Percentiles rank a stretch among this genome's conserved stretches.
phyloP scores from a whole-genome alignment of 345 rosid species.

The Fremontodendron californicum region DNA sequence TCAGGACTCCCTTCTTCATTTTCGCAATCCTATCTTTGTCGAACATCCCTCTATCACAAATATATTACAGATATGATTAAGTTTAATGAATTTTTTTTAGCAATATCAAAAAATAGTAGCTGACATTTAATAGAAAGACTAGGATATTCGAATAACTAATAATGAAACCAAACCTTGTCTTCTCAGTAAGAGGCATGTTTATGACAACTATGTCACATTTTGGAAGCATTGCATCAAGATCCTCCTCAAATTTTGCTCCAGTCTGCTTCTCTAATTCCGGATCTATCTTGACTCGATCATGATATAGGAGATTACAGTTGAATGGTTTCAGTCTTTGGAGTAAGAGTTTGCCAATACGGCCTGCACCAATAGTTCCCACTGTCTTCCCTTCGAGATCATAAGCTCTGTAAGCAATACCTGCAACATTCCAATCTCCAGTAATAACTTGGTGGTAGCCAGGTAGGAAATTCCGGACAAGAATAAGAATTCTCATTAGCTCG shows the following conservation, averaged over 20 bases:
- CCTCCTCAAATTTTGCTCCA: conserved; percentile 78
- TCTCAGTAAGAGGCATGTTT: conserved; percentile 86
- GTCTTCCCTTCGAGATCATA: conserved; percentile 98
- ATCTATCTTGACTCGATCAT: conserved; percentile 74
- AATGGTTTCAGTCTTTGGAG: conserved; percentile 90
- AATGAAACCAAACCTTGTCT: conserved; percentile 50
- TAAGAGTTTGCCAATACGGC: conserved; percentile 82
- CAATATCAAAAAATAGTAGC: not conserved
- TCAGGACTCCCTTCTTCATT: conserved; percentile 80
- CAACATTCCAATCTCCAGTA: conserved; percentile 93
- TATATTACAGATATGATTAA: not conserved
- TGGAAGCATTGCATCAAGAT: conserved; percentile 75
- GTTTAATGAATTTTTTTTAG: not conserved
- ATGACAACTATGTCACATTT: conserved; percentile 80
- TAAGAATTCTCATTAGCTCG: conserved; percentile 90
- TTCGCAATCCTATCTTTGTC: conserved; percentile 71
- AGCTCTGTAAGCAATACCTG: conserved; percentile 73
- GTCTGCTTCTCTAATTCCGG: conserved; percentile 60
- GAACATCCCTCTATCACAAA: conserved; percentile 61
- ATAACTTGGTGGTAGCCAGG: conserved; percentile 83
- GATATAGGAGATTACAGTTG: conserved; percentile 81
- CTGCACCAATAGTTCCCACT: conserved; percentile 86
- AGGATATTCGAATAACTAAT: not conserved
- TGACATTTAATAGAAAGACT: not conserved
- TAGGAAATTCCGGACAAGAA: conserved; percentile 82